Evolutionary conservation across 139 green algal genomes (phyloP).

Genomic region (Yamagishiella unicocca): DNA sequence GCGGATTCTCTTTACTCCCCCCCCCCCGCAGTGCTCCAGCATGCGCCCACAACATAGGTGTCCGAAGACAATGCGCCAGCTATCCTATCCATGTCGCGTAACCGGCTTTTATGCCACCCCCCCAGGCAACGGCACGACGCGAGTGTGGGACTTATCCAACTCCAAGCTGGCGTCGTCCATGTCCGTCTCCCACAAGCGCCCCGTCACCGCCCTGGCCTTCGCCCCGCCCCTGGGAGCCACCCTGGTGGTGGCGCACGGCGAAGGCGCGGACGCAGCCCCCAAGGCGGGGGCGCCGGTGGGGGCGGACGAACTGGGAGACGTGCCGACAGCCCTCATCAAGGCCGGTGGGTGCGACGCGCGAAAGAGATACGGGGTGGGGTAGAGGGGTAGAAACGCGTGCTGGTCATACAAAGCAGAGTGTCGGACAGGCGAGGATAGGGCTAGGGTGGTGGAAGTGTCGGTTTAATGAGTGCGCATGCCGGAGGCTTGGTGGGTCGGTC

Average conservation of each 20-base stretch:
- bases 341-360: background rate
- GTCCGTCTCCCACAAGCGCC: background rate
- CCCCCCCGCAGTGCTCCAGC: too few species aligned
- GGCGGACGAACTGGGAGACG: conserved; percentile 7
- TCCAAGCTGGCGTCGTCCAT: background rate
- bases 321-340: conserved; percentile 29
- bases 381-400: background rate
- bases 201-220: conserved; percentile 44
- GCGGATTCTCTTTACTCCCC: too few species aligned
- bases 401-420: too few species aligned
- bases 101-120: too few species aligned
- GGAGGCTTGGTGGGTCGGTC: too few species aligned
- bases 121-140: conserved; percentile 27
- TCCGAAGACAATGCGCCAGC: too few species aligned
- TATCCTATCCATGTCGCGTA: too few species aligned
- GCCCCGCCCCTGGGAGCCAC: background rate
- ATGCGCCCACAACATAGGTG: too few species aligned
- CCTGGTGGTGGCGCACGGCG: conserved; percentile 23
- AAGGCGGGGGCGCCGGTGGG: conserved; percentile 15
- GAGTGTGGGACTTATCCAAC: conserved; percentile 16
- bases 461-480: too few species aligned
- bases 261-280: background rate
- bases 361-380: background rate
- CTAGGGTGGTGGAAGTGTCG: too few species aligned
- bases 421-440: too few species aligned